Conservation (phyloP, 1,139 yeast species). For the Wickerhamomyces sp. region DNA sequence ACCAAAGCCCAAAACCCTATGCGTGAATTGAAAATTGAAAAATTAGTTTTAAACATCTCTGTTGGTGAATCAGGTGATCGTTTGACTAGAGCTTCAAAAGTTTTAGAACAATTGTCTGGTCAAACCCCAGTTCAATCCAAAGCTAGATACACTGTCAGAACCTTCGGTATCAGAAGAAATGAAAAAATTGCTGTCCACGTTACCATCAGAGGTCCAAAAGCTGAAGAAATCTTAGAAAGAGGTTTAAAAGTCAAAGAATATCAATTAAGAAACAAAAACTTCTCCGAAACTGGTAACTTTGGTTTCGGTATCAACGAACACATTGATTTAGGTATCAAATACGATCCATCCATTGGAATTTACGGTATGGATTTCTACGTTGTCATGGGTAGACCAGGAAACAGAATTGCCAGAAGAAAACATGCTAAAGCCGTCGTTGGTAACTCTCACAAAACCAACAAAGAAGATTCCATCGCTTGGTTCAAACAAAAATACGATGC, state of each 20-base stretch:
- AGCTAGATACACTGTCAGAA: slow-evolving; percentile 99
- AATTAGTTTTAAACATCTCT: slow-evolving; percentile 98
- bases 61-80: slow-evolving; percentile 99
- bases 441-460: slow-evolving; percentile 85
- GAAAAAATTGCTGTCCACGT: slow-evolving; percentile 99
- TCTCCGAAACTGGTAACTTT: slow-evolving; percentile 98
- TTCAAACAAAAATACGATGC: slow-evolving; percentile 99
- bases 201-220: slow-evolving; percentile 99
- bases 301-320: slow-evolving; percentile 99
- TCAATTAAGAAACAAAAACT: slow-evolving; percentile 91
- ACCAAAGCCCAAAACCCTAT: slow-evolving; percentile 60
- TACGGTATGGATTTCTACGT: slow-evolving; percentile 99
- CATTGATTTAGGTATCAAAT: slow-evolving; percentile 99
- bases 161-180: slow-evolving; percentile 99
- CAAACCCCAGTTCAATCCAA: slow-evolving; percentile 99
- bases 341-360: slow-evolving; percentile 99
- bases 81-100: slow-evolving; percentile 99
- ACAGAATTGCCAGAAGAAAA: slow-evolving; percentile 99
- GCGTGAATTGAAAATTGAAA: slow-evolving; percentile 99
- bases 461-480: slow-evolving; percentile 96
- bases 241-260: slow-evolving; percentile 99
- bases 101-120: slow-evolving; percentile 99
- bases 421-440: slow-evolving; percentile 88
- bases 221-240: slow-evolving; percentile 99
- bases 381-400: slow-evolving; percentile 99